Conservation (phyloP, 2,329 filamentous ascomycete species). For the Pseudogymnoascus sp. region DNA sequence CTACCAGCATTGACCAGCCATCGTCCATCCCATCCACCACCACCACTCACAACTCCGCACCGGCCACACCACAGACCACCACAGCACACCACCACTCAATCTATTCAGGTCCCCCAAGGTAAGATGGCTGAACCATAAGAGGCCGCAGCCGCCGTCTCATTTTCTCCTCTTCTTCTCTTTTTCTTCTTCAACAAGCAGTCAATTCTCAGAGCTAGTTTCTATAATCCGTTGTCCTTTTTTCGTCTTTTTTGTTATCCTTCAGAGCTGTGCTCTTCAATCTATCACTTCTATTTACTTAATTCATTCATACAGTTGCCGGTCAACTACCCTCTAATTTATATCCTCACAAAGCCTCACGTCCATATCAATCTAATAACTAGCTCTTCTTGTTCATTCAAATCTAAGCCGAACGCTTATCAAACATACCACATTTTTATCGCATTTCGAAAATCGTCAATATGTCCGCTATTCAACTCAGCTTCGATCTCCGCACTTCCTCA, state of each 20-base stretch:
- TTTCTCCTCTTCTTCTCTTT: slow-evolving; percentile 20
- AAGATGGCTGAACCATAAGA: slow-evolving; percentile 24
- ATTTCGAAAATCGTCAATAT: slow-evolving; percentile 43
- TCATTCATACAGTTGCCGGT: slow-evolving; percentile 40
- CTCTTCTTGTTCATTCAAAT: slow-evolving; percentile 35
- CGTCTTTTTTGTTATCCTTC: slow-evolving; percentile 35
- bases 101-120: slow-evolving; percentile 2
- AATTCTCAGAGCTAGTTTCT: slow-evolving; percentile 45
- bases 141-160: slow-evolving; percentile 20
- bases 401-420: slow-evolving; percentile 29
- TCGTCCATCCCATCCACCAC: slow-evolving; percentile 12
- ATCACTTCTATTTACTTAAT: slow-evolving; percentile 27
- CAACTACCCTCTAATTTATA: slow-evolving; percentile 46
- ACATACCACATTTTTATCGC: slow-evolving; percentile 25
- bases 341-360: slow-evolving; percentile 43
- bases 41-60: slow-evolving; percentile 1
- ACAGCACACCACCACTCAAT: not conserved
- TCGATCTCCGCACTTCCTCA: slow-evolving; percentile 89
- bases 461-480: slow-evolving; percentile 89
- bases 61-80: not conserved
- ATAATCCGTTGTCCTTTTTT: slow-evolving; percentile 41
- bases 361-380: slow-evolving; percentile 22
- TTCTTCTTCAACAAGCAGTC: slow-evolving; percentile 58
- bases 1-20: not conserved
- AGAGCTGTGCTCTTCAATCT: slow-evolving; percentile 49